These are phyloP conservation scores for Cryptococcus neoformans DNA, from an alignment of 1,284 basidiomycete species.

Conservation along the genomic window DNA sequence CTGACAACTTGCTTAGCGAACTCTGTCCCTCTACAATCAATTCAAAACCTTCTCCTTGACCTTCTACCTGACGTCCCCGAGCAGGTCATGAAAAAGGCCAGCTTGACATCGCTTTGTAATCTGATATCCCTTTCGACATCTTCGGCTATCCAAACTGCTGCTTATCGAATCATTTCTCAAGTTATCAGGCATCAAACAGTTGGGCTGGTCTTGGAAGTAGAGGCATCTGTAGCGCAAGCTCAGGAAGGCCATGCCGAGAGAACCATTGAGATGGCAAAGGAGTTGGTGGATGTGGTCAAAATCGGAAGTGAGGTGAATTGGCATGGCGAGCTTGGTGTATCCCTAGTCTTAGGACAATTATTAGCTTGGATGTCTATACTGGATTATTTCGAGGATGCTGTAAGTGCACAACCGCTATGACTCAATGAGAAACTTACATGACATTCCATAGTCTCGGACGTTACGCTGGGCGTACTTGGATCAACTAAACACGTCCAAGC, in stretches of 20 bases:
- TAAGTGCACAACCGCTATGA: conserved; percentile 49
- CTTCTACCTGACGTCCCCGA: conserved; percentile 65
- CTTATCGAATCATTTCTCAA: conserved; percentile 36
- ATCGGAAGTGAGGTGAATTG: conserved; percentile 51
- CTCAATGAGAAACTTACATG: background rate
- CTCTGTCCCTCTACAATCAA: conserved; percentile 60
- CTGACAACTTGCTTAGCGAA: conserved; percentile 5
- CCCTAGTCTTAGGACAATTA: conserved; percentile 52
- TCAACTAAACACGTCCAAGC: conserved; percentile 68
- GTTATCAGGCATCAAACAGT: conserved; percentile 36
- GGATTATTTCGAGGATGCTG: conserved; percentile 81
- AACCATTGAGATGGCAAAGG: conserved; percentile 57
- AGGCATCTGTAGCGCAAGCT: conserved; percentile 48
- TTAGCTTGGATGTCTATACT: conserved; percentile 87
- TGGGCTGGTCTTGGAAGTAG: conserved; percentile 74
- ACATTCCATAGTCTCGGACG: conserved; percentile 33
- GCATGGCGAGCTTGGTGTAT: conserved; percentile 47
- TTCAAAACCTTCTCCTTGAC: conserved; percentile 63
- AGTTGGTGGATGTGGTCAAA: conserved; percentile 65
- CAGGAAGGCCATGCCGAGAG: conserved; percentile 50
- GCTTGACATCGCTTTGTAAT: conserved; percentile 20
- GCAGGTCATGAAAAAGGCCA: conserved; percentile 60
- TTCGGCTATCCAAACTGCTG: conserved; percentile 33
- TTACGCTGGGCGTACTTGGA: conserved; percentile 65
- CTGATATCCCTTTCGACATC: conserved; percentile 34